These are phyloP conservation scores for Globisporangium barbulae DNA, from an alignment of 352 stramenopile genomes.

Conservation along the genomic window DNA sequence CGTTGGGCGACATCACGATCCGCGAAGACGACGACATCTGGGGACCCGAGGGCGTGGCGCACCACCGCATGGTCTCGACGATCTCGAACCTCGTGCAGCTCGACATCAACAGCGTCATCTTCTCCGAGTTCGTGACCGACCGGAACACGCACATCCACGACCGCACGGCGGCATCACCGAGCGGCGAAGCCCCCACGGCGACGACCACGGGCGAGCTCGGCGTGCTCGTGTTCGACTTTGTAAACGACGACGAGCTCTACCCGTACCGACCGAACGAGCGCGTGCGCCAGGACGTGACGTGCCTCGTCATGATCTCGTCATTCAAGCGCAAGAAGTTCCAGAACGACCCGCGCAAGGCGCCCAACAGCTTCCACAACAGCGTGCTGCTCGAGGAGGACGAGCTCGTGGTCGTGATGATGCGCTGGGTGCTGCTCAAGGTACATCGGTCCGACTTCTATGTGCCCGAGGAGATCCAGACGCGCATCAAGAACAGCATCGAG, in stretches of 20 bases:
- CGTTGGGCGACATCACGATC: conserved; percentile 46
- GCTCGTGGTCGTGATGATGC: conserved; percentile 18
- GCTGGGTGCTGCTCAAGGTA: conserved; percentile 18
- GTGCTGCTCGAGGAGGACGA: conserved; percentile 8
- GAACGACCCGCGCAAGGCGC: background rate
- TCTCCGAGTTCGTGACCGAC: conserved; percentile 23
- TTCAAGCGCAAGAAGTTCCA: conserved; percentile 6
- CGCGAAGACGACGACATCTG: conserved; percentile 38
- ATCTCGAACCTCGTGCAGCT: conserved; percentile 24
- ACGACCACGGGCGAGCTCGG: conserved; percentile 11
- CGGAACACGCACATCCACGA: background rate
- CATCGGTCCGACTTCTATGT: conserved; percentile 10
- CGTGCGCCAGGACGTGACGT: conserved; percentile 19
- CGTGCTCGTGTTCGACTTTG: conserved; percentile 17
- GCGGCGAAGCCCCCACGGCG: background rate
- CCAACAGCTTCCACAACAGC: conserved; percentile 1
- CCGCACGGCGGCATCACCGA: background rate
- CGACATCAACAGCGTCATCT: conserved; percentile 39
- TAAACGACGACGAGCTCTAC: conserved; percentile 18
- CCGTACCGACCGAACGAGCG: conserved; percentile 15
- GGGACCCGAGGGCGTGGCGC: conserved; percentile 23
- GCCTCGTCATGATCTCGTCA: conserved; percentile 16
- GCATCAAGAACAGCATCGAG: conserved; percentile 9
- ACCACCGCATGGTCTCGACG: conserved; percentile 35
- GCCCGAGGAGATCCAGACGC: conserved; percentile 12